Conservation (phyloP, 129 eudicot species). For the Centaurea solstitialis region DNA sequence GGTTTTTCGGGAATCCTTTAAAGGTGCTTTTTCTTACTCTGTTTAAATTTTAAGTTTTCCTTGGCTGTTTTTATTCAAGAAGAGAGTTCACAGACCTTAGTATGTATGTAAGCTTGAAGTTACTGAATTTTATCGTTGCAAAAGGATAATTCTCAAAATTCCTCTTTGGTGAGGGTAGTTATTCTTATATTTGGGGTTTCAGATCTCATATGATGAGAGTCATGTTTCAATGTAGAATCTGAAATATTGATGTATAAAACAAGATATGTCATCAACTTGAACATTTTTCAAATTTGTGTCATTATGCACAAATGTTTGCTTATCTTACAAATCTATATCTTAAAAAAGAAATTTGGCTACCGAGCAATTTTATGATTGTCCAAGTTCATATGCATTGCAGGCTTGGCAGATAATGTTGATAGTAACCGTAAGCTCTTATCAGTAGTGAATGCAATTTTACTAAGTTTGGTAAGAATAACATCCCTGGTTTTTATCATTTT, state of each 20-base stretch:
- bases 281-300: background rate
- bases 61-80: background rate
- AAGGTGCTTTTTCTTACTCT: constrained; percentile 48
- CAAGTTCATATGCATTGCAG: constrained; percentile 36
- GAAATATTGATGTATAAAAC: background rate
- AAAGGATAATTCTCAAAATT: background rate
- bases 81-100: background rate
- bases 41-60: background rate
- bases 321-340: constrained; percentile 16
- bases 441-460: constrained; percentile 58
- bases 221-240: background rate
- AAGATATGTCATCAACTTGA: background rate
- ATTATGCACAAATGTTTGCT: background rate
- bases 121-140: background rate
- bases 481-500: background rate
- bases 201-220: constrained; percentile 1
- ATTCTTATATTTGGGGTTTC: background rate
- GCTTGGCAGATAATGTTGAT: constrained; percentile 72
- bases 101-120: constrained; percentile 10
- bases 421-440: constrained; percentile 81
- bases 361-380: background rate
- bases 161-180: constrained; percentile 6
- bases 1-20: constrained; percentile 73
- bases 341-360: background rate
- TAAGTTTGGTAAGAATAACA: constrained; percentile 63